Evolutionary conservation across 2,329 filamentous ascomycete species (phyloP), one percentile per base, ranked within the genome.

Genomic region (Monosporascus sp.): DNA sequence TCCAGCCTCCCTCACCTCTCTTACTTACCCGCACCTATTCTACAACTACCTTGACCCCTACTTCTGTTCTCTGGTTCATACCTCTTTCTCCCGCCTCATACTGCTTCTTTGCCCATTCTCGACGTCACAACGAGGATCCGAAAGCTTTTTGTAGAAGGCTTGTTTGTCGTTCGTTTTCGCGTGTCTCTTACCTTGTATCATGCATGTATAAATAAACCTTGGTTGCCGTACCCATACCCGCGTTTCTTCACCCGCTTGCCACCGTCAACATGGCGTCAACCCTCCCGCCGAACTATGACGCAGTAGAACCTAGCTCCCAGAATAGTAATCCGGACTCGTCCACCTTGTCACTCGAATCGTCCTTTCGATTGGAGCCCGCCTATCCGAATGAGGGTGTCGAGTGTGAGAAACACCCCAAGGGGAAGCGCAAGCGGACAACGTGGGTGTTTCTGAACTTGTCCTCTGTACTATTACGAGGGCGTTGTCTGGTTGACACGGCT

Each of bases 351-450:
- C 67, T 69, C 54, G 65, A 69, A 49, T 68, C 66, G 6, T 68
- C 66, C 24, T 69, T 69, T 55, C 60, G 65, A 47, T 49, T 69
- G 44, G 66, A 68, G 47, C 59, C 66, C 6, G 59, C 63, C 2
- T 68, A 65, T 52, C 56, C 63, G 15, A 58, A 53, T 45, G 60
- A 67, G 48, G 60, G 60, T 48, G 54, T 59, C 27, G 64, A 64
- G 24, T 58, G 53, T 39, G 70, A 73, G 54, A 71, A 73, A 43
- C 80, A 82, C 58, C 80, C 80, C 58, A 82, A 81, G 70, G 78
- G 76, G 59, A 83, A 81, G 74, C 75, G 82, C 70, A 85, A 85
- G 69, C 72, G 82, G 58, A 85, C 82, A 54, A 80, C 79, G 82
- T 85, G 79, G 63, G 79, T 76, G 61, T 47, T 52, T 51, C n/a